Conservation (phyloP, 1,284 basidiomycete genomes). For the Melampsora medusae region DNA sequence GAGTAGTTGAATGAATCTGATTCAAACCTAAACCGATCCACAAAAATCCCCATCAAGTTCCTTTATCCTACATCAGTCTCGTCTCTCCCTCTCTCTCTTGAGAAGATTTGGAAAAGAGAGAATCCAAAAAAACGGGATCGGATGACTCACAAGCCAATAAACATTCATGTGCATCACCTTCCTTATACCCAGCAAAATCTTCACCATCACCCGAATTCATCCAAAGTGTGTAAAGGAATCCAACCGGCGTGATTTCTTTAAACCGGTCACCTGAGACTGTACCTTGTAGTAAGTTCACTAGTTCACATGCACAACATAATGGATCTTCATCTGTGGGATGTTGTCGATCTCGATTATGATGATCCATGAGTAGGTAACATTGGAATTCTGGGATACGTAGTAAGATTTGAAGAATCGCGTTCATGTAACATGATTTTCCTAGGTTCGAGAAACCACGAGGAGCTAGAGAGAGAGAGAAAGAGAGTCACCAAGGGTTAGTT, state of each 20-base stretch:
- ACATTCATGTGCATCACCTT: slow-evolving; percentile 44
- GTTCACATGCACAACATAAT: slow-evolving; percentile 36
- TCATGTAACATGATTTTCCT: slow-evolving; percentile 43
- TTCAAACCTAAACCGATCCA: slow-evolving; percentile 25
- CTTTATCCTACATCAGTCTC: neutral
- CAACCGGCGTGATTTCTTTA: slow-evolving; percentile 26
- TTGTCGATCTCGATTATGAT: slow-evolving; percentile 37
- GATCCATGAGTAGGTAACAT: slow-evolving; percentile 32
- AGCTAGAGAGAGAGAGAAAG: neutral
- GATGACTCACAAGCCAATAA: slow-evolving; percentile 28
- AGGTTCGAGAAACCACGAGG: slow-evolving; percentile 36
- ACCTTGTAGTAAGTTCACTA: slow-evolving; percentile 24
- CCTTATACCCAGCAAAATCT: slow-evolving; percentile 39
- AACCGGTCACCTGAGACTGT: neutral
- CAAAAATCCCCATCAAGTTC: neutral
- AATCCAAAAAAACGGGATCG: neutral
- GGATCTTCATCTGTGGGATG: slow-evolving; percentile 20
- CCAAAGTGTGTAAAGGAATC: slow-evolving; percentile 35
- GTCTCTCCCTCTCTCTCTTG: neutral
- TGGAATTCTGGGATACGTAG: slow-evolving; percentile 41
- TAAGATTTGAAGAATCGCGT: slow-evolving; percentile 34
- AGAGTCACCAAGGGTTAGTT: neutral
- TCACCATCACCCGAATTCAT: slow-evolving; percentile 36
- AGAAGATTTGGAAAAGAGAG: neutral
- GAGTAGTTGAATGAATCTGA: slow-evolving; percentile 40